Evolutionary conservation across 345 rosid species (phyloP), one percentile per base, ranked within the genome.

Genomic region (Arabidopsis arenosa): DNA sequence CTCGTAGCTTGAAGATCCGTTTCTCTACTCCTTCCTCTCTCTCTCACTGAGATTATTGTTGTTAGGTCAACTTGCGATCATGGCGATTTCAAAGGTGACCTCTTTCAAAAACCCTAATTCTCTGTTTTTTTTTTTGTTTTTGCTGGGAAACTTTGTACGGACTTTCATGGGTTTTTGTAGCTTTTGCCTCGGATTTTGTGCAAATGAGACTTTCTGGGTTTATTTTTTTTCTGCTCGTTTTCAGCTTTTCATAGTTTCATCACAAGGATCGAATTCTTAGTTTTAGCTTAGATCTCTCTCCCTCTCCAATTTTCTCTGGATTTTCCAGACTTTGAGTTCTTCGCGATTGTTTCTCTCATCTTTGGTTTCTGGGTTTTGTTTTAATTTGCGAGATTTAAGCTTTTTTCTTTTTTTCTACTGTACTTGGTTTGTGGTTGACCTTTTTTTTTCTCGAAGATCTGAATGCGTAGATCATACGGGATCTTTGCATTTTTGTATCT

Each of bases 71-170:
- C 68, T 66, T 43, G 17, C 58, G 70, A 66, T 78, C 73, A 48
- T 52, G 49, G 48, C 56, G 72, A 65, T 72, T 72, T 65, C 73
- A 9, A 52, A 60, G 81, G 81, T 78, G 13, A 72, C 60, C 30
- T 66, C n/a, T 21, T 43, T 2, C 17, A 53, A 43, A 66, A 84
- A 78, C 87, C 81, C 86, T 84, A 74, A 75, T 77, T 54, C 68
- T 68, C 23, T 64, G 59, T 28, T 75, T 40, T 7, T 3, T 7
- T 45, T 45, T 44, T 26, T 21, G 10, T 7, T 12, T 28, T 54
- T 58, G 3, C 14, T 45, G 49, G 48, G 58, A 4, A 4, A 36
- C 6, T 53, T 39, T 55, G 60, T 59, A 18, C 44, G 18, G 3
- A 35, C 48, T 44, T 26, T 5, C 61, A 68, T 49, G 41, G 36